phyloP scores from a whole-genome alignment of 768 basidiomycete genomes.

The Boletus tomentosulus region DNA sequence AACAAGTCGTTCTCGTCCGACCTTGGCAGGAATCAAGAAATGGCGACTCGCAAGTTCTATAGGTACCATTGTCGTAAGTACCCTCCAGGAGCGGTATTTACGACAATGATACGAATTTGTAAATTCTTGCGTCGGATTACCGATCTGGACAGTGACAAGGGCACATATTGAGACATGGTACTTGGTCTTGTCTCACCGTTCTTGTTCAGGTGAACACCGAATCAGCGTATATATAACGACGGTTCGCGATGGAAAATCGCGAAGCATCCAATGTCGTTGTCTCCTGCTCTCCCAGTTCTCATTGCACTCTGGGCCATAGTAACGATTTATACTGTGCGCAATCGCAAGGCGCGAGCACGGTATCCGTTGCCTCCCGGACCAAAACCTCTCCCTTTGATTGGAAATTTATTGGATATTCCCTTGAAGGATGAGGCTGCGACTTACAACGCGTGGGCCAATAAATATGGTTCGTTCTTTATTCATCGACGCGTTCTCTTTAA shows the following conservation, averaged over 20 bases:
- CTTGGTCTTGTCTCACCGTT: conserved; percentile 4
- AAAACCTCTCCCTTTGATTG: conserved; percentile 46
- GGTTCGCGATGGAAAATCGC: conserved; percentile 1
- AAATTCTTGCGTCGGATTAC: not conserved
- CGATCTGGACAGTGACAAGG: conserved; percentile 9
- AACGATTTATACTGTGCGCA: conserved; percentile 16
- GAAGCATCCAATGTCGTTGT: conserved; percentile 13
- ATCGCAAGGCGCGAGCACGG: conserved; percentile 6
- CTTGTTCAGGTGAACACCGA: conserved; percentile 15
- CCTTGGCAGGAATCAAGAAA: not conserved
- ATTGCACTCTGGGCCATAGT: conserved; percentile 21
- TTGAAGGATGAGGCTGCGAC: conserved; percentile 34
- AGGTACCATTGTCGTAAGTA: not conserved
- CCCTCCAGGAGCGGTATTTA: not conserved
- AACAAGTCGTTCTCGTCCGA: too few relatives aligned
- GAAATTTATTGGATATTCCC: conserved; percentile 49
- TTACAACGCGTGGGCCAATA: conserved; percentile 41
- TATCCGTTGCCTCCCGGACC: conserved; percentile 54
- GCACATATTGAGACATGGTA: conserved; percentile 9
- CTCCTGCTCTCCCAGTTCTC: conserved; percentile 11
- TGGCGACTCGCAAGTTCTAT: not conserved
- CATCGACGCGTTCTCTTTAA: not conserved
- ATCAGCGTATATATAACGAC: conserved; percentile 8
- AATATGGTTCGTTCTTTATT: conserved; percentile 27
- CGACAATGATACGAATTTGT: not conserved